Evolutionary conservation across 2,329 filamentous ascomycete genomes (phyloP), one percentile per base, ranked within the genome.

Genomic region (Grosmannia clavigera): DNA sequence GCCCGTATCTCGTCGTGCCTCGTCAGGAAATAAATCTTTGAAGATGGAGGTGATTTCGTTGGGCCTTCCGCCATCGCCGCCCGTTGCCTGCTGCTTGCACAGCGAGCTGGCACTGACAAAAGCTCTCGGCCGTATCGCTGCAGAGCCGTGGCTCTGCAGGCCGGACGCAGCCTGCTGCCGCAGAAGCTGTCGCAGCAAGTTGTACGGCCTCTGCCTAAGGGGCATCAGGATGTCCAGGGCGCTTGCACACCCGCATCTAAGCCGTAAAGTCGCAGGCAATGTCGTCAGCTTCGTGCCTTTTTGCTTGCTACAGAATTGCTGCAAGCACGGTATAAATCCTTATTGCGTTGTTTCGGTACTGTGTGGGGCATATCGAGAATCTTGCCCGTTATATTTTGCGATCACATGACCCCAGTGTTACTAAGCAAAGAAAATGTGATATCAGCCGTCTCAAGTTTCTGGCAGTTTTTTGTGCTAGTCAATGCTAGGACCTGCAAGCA

Each of bases 11-110:
- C 9, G 66, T 9, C 16, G 66, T 64, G 27, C 14, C 27, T 62
- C 59, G 35, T 46, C 55, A 1, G 63, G 64, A 29, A 65, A 65
- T 25, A 65, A 58, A 51, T 65, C 62, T 14, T 54, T 55, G 52
- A 63, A 65, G 11, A 65, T 59, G 25, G 64, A 65, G 9, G 58
- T 54, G 31, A 16, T 27, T 9, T 38, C 3, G 22, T 12, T 38
- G 12, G 12, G 4, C n/a, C 33, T 3, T 5, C 16, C 27, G 27
- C n/a, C 5, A 33, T 14, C 19, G 27, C 27, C 27, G 25, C 1
- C 31, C 22, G 22, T 22, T 22, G 22, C 22, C 5, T 16, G 57
- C 35, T 19, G 35, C 19, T 29, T 22, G 56, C 35, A 19, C 16
- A 12, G 43, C 19, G 19, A 19, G 43, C 19, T n/a, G 43, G 5